Evolutionary conservation across 2,329 filamentous ascomycete species (phyloP).

Genomic region (Alternaria tenuissima): DNA sequence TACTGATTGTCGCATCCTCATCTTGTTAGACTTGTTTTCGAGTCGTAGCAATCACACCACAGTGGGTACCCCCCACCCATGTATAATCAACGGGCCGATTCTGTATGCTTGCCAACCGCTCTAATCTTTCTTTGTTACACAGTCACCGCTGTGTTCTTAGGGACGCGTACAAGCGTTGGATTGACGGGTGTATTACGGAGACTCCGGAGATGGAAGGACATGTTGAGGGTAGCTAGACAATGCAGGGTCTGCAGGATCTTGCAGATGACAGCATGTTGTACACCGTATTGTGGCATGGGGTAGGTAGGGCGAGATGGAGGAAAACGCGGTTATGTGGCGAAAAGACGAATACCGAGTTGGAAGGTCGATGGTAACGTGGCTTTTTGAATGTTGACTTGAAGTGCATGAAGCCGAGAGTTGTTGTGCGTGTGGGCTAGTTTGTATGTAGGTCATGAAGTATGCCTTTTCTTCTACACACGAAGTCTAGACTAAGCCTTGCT

Average conservation of each 20-base stretch:
- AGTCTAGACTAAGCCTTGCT: conserved; percentile 10
- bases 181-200: background rate
- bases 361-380: background rate
- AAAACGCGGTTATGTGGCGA: background rate
- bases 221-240: background rate
- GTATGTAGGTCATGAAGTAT: background rate
- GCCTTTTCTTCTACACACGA: background rate
- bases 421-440: background rate
- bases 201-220: background rate
- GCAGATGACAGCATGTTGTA: background rate
- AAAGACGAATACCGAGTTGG: background rate
- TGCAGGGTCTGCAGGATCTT: background rate
- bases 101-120: background rate
- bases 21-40: background rate
- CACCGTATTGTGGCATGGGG: background rate
- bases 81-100: conserved; percentile 1
- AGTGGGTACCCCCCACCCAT: background rate
- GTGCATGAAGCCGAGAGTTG: background rate
- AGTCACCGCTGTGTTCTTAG: background rate
- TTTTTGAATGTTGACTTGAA: background rate
- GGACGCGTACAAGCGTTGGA: background rate
- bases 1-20: background rate
- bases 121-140: background rate
- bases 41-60: conserved; percentile 4
- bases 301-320: conserved; percentile 1